Conservation (phyloP, 371 early-diverging fungal genomes). For the Choanephora cucurbitarum region DNA sequence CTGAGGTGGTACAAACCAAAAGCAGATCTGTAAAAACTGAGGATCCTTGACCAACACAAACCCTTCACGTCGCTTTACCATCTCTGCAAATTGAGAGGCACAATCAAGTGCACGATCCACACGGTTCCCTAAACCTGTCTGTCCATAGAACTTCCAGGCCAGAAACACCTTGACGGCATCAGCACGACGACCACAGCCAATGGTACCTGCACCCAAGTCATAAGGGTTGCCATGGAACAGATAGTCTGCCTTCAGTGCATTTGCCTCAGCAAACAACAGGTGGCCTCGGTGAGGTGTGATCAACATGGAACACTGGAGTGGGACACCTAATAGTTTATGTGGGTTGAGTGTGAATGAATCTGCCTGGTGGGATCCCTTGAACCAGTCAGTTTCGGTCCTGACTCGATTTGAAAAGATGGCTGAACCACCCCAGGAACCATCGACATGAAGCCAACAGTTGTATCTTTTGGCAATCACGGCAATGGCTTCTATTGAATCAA, state of each 20-base stretch:
- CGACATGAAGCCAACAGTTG: conserved; percentile 83
- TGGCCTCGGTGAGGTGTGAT: conserved; percentile 58
- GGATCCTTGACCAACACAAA: conserved; percentile 45
- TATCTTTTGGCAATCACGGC: conserved; percentile 61
- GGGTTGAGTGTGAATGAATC: conserved; percentile 84
- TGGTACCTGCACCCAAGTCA: conserved; percentile 81
- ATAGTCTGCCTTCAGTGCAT: conserved; percentile 70
- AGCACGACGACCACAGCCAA: conserved; percentile 86
- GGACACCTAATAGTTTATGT: conserved; percentile 86
- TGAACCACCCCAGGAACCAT: conserved; percentile 88
- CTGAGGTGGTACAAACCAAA: conserved; percentile 64
- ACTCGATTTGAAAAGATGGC: conserved; percentile 58
- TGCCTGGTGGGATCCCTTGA: conserved; percentile 59
- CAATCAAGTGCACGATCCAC: conserved; percentile 52
- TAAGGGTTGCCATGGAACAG: conserved; percentile 74
- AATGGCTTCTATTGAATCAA: conserved; percentile 73
- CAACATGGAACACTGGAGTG: conserved; percentile 82
- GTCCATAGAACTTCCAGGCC: conserved; percentile 82
- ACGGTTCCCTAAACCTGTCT: conserved; percentile 47
- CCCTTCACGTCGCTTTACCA: conserved; percentile 32
- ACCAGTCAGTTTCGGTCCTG: conserved; percentile 42
- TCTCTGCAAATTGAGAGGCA: conserved; percentile 41
- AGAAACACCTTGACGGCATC: conserved; percentile 86
- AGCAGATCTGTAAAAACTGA: conserved; percentile 63
- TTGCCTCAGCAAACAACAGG: conserved; percentile 55